Conservation (phyloP, 192 early-diverging fungal genomes). For the Rhizophlyctis rosea region DNA sequence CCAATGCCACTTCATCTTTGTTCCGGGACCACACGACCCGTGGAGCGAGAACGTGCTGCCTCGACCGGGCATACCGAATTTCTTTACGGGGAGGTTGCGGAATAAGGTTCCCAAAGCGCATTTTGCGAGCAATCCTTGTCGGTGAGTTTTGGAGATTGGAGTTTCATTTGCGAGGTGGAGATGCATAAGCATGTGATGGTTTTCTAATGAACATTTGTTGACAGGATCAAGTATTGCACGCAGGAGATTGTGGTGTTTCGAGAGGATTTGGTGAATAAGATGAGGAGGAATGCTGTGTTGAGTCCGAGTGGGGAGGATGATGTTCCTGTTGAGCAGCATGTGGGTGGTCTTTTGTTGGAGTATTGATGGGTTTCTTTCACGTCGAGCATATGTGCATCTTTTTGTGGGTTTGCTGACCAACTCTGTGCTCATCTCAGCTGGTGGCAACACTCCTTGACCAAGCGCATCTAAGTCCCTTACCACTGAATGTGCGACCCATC, state of each 20-base stretch:
- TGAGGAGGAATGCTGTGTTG: slow-evolving; percentile 73
- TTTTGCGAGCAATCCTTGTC: slow-evolving; percentile 83
- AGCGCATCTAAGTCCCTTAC: slow-evolving; percentile 79
- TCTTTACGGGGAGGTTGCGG: slow-evolving; percentile 61
- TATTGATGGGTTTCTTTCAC: slow-evolving; percentile 67
- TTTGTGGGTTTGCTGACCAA: slow-evolving; percentile 13
- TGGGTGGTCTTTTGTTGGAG: slow-evolving; percentile 42
- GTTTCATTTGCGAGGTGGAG: no score
- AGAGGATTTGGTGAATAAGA: slow-evolving; percentile 74
- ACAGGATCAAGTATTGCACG: slow-evolving; percentile 83
- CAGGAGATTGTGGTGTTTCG: slow-evolving; percentile 90
- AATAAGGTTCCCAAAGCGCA: slow-evolving; percentile 55
- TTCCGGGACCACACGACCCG: slow-evolving; percentile 86
- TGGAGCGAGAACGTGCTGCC: slow-evolving; percentile 72
- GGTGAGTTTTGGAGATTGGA: slow-evolving; percentile 31
- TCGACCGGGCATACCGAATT: slow-evolving; percentile 67
- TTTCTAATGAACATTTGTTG: neutral
- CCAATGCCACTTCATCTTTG: slow-evolving; percentile 77
- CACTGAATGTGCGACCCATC: slow-evolving; percentile 69
- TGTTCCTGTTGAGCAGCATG: slow-evolving; percentile 14
- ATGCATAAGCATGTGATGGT: no score
- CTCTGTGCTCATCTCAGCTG: slow-evolving; percentile 44
- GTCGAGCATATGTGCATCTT: slow-evolving; percentile 21
- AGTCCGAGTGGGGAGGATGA: slow-evolving; percentile 45
- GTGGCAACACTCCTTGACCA: slow-evolving; percentile 81